Conservation (phyloP, 129 eudicot species). For the Deinandra increscens region DNA sequence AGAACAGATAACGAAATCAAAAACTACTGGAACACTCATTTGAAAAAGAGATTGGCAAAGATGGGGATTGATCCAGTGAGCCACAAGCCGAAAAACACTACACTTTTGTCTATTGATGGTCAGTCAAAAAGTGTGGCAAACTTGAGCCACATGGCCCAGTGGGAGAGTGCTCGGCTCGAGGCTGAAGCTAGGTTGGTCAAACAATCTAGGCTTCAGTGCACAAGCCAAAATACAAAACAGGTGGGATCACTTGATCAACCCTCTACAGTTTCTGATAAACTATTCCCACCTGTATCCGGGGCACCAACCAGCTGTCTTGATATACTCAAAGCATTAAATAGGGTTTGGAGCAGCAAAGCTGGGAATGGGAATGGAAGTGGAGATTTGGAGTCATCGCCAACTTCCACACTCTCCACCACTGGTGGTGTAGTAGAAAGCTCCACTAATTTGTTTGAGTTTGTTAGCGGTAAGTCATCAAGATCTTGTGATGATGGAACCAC, state of each 20-base stretch:
- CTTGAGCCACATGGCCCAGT: slow-evolving; percentile 98
- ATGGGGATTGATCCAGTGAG: slow-evolving; percentile 86
- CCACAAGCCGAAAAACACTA: slow-evolving; percentile 72
- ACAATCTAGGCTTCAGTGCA: slow-evolving; percentile 64
- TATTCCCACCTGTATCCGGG: slow-evolving; percentile 10
- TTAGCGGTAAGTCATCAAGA: slow-evolving; percentile 38
- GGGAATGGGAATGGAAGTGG: slow-evolving; percentile 4
- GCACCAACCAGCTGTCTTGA: slow-evolving; percentile 50
- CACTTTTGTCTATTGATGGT: slow-evolving; percentile 45
- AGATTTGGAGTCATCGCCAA: slow-evolving; percentile 80
- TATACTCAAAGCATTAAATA: slow-evolving; percentile 67
- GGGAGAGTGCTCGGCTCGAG: slow-evolving; percentile 97
- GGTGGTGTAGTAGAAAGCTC: slow-evolving; percentile 47
- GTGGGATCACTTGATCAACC: slow-evolving; percentile 17
- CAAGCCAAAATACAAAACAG: slow-evolving; percentile 12
- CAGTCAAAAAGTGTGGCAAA: slow-evolving; percentile 72
- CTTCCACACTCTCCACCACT: slow-evolving; percentile 59
- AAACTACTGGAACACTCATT: slow-evolving; percentile 82
- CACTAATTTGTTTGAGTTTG: slow-evolving; percentile 43
- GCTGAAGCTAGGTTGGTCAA: slow-evolving; percentile 88
- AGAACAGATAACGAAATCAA: slow-evolving; percentile 79
- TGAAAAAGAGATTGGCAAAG: slow-evolving; percentile 59
- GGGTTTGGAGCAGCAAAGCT: slow-evolving; percentile 33
- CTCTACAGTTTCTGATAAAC: slow-evolving; percentile 20
- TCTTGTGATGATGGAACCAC: slow-evolving; percentile 40